Percentiles rank a stretch among this genome's conserved stretches.
phyloP scores from a whole-genome alignment of 2,329 filamentous ascomycete species.

The Fusarium compactum region DNA sequence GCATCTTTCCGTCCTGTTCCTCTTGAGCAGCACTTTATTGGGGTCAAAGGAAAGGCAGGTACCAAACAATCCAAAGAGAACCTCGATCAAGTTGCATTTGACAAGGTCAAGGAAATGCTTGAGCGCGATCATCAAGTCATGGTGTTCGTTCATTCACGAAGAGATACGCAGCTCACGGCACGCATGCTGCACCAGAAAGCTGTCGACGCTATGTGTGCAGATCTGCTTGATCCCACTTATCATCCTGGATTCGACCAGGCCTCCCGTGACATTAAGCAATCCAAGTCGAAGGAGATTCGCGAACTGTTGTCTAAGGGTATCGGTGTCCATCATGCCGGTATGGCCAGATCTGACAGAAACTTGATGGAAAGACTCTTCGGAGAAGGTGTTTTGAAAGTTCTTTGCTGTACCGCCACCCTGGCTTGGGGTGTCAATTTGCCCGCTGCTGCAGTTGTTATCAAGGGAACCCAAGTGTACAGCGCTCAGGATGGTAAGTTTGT shows the following conservation, averaged over 20 bases:
- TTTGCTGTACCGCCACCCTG: constrained; percentile 97
- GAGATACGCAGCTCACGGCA: constrained; percentile 91
- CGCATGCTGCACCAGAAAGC: constrained; percentile 89
- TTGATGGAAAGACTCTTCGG: constrained; percentile 93
- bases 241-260: constrained; percentile 86
- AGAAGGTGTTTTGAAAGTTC: constrained; percentile 93
- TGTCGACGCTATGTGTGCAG: constrained; percentile 79
- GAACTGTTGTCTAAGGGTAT: constrained; percentile 92
- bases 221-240: constrained; percentile 83
- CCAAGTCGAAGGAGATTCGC: constrained; percentile 86
- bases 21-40: constrained; percentile 96
- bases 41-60: constrained; percentile 91
- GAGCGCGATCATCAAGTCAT: constrained; percentile 94
- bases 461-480: constrained; percentile 97
- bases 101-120: constrained; percentile 95
- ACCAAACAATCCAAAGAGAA: constrained; percentile 88
- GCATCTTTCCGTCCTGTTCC: constrained; percentile 95
- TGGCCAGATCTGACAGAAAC: constrained; percentile 94
- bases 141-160: constrained; percentile 98
- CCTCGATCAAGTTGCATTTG: constrained; percentile 86
- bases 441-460: constrained; percentile 96
- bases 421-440: constrained; percentile 99
- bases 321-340: constrained; percentile 95
- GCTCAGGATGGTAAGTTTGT: constrained; percentile 97
- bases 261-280: constrained; percentile 85